These are phyloP conservation scores for Stenocarpella maydis DNA, from an alignment of 2,329 filamentous ascomycete species.

Conservation along the genomic window DNA sequence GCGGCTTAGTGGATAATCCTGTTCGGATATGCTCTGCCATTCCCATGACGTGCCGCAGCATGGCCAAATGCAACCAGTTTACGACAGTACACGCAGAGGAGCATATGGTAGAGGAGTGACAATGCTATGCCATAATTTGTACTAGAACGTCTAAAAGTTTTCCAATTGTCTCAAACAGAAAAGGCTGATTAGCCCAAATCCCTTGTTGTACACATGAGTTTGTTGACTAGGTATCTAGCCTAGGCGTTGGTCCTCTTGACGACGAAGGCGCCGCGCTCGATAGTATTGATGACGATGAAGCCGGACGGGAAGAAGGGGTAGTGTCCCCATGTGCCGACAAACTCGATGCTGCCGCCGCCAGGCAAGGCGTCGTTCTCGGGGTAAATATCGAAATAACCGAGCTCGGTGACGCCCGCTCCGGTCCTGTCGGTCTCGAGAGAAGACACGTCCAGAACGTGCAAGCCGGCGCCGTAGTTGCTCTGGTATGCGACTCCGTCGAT, in stretches of 20 bases:
- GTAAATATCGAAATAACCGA: conserved; percentile 56
- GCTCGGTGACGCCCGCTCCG: conserved; percentile 51
- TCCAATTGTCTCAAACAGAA: background rate
- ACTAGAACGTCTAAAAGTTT: background rate
- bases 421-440: conserved; percentile 46
- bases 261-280: conserved; percentile 53
- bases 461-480: conserved; percentile 55
- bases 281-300: conserved; percentile 55
- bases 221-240: too few species aligned
- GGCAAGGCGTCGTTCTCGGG: conserved; percentile 55
- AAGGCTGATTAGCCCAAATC: background rate
- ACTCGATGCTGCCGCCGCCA: conserved; percentile 46
- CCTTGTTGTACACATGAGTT: background rate
- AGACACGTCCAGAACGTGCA: conserved; percentile 47
- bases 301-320: conserved; percentile 52
- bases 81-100: background rate
- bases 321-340: conserved; percentile 53
- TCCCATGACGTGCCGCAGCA: background rate
- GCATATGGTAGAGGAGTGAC: background rate
- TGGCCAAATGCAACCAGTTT: background rate
- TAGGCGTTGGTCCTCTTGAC: conserved; percentile 42
- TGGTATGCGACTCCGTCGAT: conserved; percentile 52
- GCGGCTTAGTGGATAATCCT: too few species aligned
- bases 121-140: background rate
- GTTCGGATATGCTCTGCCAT: background rate